Base-by-base conservation (phyloP, 2,329 filamentous ascomycete species). In the Rhynchosporium graminicola region DNA sequence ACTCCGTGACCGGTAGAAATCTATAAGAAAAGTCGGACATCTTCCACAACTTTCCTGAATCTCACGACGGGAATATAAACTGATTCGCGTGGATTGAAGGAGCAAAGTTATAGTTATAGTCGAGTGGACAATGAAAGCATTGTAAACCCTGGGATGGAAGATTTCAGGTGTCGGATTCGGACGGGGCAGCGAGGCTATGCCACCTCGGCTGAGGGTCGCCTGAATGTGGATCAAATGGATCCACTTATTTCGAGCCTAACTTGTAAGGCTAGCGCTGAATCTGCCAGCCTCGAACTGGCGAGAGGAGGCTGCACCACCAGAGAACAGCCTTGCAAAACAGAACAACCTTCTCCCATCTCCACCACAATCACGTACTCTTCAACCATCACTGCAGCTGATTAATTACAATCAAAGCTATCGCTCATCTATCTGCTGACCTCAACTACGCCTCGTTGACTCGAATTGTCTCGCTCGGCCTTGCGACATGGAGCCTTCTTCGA, bases 401-500 rank as follows among this genome's bases (percentile, higher is more conserved):
- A 58, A 2, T 54, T 26, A 40, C 31, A 60, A 55, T 40, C 8
- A 57, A 50, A 59, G 40, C 26, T 43, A 50, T 57, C 28, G 4
- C 29, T 57, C 56, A 12, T 52, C 43, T 61, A 26, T 60, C 29
- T 38, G 20, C 52, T 45, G n/a, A 9, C 43, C 36, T 50, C 62
- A 68, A 68, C 68, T 64, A 62, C 59, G 60, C 61, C 59, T 60
- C 43, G 40, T 40, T 56, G 43, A 52, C 7, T 3, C 26, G 38
- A 20, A 46, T 67, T 63, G 64, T 46, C 59, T 69, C 57, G 60
- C 59, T 69, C 57, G 60, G 66, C 65, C 64, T 64, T 62, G 64
- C 64, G 64, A 62, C 45, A 73, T 74, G 71, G 73, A 75, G 66
- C 74, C 71, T 66, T 71, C 69, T 36, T 71, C 63, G 59, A 75